phyloP scores from a whole-genome alignment of 805 yeast species.

The Yamadazyma olivae region DNA sequence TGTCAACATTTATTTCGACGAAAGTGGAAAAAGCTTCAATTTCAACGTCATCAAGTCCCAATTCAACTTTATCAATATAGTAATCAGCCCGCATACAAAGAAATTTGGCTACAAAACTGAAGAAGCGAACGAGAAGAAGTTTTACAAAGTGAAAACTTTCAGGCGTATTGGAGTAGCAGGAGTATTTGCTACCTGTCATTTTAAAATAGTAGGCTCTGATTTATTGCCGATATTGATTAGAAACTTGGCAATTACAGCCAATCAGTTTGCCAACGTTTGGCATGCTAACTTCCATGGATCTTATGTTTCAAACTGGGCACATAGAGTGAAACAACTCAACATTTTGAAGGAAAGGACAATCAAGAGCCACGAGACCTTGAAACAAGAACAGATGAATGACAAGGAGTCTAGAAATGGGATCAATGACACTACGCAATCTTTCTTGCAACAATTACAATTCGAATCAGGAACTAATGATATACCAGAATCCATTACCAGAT shows the following conservation, averaged over 20 bases:
- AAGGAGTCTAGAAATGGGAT: slow-evolving; percentile 11
- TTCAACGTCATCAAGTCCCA: slow-evolving; percentile 72
- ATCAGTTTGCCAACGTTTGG: slow-evolving; percentile 76
- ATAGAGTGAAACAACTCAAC: slow-evolving; percentile 55
- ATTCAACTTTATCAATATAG: slow-evolving; percentile 79
- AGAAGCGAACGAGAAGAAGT: slow-evolving; percentile 16
- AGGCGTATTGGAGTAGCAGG: slow-evolving; percentile 73
- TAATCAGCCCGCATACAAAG: slow-evolving; percentile 59
- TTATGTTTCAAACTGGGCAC: slow-evolving; percentile 64
- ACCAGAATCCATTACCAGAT: slow-evolving; percentile 9
- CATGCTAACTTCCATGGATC: slow-evolving; percentile 47
- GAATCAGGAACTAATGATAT: slow-evolving; percentile 3
- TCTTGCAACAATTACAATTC: slow-evolving; percentile 27
- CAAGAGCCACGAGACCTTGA: slow-evolving; percentile 21
- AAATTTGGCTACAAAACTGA: slow-evolving; percentile 7
- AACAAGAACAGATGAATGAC: slow-evolving; percentile 19
- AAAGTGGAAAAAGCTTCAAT: slow-evolving; percentile 60
- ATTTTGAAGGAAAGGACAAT: slow-evolving; percentile 25
- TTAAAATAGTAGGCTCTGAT: slow-evolving; percentile 62
- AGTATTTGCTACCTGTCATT: slow-evolving; percentile 70
- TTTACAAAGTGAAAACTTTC: slow-evolving; percentile 61
- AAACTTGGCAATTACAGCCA: slow-evolving; percentile 61
- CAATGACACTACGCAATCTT: slow-evolving; percentile 27
- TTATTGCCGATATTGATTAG: slow-evolving; percentile 64
- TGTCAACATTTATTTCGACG: slow-evolving; percentile 80